Evolutionary conservation across 495 filamentous ascomycete species (phyloP).

Genomic region (Evernia prunastri): DNA sequence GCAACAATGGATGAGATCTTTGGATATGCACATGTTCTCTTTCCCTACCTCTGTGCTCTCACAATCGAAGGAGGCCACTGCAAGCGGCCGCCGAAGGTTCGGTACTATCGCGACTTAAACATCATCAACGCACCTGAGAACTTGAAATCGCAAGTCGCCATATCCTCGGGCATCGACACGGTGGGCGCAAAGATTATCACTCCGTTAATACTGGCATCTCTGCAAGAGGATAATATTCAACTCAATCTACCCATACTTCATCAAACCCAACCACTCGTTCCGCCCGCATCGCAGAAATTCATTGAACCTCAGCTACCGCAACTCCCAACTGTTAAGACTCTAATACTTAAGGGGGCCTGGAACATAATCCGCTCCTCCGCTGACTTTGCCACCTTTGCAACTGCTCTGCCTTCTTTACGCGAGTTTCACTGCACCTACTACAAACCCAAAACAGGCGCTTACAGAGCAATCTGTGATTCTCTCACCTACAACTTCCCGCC

Average conservation of each 20-base stretch:
- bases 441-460: conserved; percentile 61
- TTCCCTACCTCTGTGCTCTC: conserved; percentile 55
- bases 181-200: neutral
- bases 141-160: neutral
- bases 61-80: conserved; percentile 72
- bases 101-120: conserved; percentile 42
- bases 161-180: neutral
- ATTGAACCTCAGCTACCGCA: conserved; percentile 30
- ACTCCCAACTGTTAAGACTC: conserved; percentile 48
- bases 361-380: conserved; percentile 60
- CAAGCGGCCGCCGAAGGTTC: conserved; percentile 60
- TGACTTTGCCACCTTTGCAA: conserved; percentile 54
- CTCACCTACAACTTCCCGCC: conserved; percentile 42
- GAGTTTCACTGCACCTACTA: conserved; percentile 68
- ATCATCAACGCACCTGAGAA: neutral
- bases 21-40: conserved; percentile 47
- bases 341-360: conserved; percentile 69
- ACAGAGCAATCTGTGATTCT: conserved; percentile 56
- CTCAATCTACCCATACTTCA: neutral
- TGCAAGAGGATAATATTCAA: neutral
- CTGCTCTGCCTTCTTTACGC: conserved; percentile 56
- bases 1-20: conserved; percentile 64
- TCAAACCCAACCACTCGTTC: neutral
- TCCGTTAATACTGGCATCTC: neutral
- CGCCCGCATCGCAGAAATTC: too few relatives aligned